These are phyloP conservation scores for Plasmodium yoelii DNA, from an alignment of 169 alveolate species.

Conservation along the genomic window DNA sequence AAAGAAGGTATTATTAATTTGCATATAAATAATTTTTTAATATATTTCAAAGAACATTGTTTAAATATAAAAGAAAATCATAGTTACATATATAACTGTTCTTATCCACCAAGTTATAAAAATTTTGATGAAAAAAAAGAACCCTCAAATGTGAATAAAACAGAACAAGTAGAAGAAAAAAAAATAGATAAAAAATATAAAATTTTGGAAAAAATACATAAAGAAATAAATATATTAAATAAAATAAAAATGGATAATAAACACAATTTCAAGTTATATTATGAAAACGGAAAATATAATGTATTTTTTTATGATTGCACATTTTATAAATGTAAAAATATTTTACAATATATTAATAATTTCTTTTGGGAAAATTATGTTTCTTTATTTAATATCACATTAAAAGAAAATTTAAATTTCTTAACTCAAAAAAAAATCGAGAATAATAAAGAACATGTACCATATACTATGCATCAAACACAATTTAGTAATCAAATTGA, in stretches of 20 bases:
- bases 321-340: constrained; percentile 24
- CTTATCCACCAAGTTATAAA: constrained; percentile 25
- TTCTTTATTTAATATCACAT: constrained; percentile 12
- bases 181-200: neutral
- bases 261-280: constrained; percentile 39
- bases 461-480: neutral
- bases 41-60: constrained; percentile 35
- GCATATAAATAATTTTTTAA: constrained; percentile 37
- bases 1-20: constrained; percentile 6
- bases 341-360: constrained; percentile 28
- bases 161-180: neutral
- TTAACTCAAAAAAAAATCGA: neutral
- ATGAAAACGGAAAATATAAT: constrained; percentile 29
- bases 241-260: constrained; percentile 2
- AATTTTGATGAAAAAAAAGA: neutral
- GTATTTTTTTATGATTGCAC: constrained; percentile 27
- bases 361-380: constrained; percentile 36
- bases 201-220: constrained; percentile 23
- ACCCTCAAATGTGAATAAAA: too few species aligned
- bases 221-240: constrained; percentile 11
- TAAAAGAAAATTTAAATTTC: constrained; percentile 8
- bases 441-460: constrained; percentile 7
- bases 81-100: constrained; percentile 15
- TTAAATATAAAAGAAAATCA: constrained; percentile 19
- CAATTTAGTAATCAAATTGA: constrained; percentile 10